These are phyloP conservation scores for Erodium maritimum DNA, from an alignment of 345 rosid species.

Conservation along the genomic window DNA sequence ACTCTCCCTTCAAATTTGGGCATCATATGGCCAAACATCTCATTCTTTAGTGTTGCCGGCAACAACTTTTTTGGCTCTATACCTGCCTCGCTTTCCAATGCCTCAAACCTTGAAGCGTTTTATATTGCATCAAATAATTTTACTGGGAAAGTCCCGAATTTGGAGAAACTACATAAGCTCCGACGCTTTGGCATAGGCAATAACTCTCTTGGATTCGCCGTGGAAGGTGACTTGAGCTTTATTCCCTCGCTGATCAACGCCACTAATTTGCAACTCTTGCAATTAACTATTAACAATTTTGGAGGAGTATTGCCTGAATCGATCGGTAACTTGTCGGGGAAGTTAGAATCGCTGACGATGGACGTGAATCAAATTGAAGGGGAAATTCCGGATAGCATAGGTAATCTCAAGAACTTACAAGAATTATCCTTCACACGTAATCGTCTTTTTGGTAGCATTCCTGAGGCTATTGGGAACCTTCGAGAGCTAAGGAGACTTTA, in stretches of 20 bases:
- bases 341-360: not conserved
- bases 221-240: conserved; percentile 7
- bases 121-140: not conserved
- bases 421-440: not conserved
- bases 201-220: conserved; percentile 6
- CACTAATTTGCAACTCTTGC: not conserved
- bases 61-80: not conserved
- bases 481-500: not conserved
- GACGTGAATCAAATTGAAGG: conserved; percentile 5
- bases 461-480: conserved; percentile 1
- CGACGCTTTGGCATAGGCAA: not conserved
- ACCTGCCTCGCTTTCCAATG: not conserved
- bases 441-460: conserved; percentile 1
- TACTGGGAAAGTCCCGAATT: not conserved
- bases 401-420: conserved; percentile 8
- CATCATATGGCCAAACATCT: too few species aligned
- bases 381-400: conserved; percentile 5
- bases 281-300: not conserved
- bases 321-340: conserved; percentile 5
- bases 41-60: not conserved
- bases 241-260: conserved; percentile 7
- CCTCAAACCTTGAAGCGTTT: not conserved
- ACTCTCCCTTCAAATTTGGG: not conserved
- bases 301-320: conserved; percentile 4
- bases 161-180: conserved; percentile 9